Conservation (phyloP, 257 asterid species). For the Buddleja alternifolia region DNA sequence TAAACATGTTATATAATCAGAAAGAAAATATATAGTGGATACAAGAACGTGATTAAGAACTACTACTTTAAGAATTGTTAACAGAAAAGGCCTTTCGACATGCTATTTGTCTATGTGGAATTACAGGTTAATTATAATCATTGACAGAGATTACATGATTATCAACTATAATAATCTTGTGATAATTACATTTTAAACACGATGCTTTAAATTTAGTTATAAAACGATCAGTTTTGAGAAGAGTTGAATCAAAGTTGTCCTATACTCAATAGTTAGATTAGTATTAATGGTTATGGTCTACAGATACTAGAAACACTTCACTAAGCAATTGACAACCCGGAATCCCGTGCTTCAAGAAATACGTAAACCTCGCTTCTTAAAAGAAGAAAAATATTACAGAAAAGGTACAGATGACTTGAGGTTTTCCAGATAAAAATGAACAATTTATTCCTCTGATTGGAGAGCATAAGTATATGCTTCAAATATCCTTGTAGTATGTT, state of each 20-base stretch:
- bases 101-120: slow-evolving; percentile 10
- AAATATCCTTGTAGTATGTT: slow-evolving; percentile 36
- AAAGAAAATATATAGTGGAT: slow-evolving; percentile 9
- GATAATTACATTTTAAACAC: slow-evolving; percentile 26
- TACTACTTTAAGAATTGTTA: not conserved
- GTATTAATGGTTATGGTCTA: too few relatives aligned
- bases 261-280: too few relatives aligned
- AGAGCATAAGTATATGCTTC: slow-evolving; percentile 44
- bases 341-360: too few relatives aligned
- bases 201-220: too few relatives aligned
- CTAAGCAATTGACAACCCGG: too few relatives aligned
- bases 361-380: not conserved
- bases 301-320: too few relatives aligned
- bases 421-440: slow-evolving; percentile 23
- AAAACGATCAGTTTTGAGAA: too few relatives aligned
- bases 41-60: not conserved
- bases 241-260: too few relatives aligned
- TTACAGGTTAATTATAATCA: not conserved
- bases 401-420: too few relatives aligned
- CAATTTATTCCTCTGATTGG: slow-evolving; percentile 30
- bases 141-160: not conserved
- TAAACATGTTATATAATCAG: not conserved
- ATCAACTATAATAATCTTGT: slow-evolving; percentile 6
- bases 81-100: slow-evolving; percentile 17
- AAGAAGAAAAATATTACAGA: not conserved